phyloP scores from a whole-genome alignment of 2,329 filamentous ascomycete genomes.

The Colletotrichum lupini region DNA sequence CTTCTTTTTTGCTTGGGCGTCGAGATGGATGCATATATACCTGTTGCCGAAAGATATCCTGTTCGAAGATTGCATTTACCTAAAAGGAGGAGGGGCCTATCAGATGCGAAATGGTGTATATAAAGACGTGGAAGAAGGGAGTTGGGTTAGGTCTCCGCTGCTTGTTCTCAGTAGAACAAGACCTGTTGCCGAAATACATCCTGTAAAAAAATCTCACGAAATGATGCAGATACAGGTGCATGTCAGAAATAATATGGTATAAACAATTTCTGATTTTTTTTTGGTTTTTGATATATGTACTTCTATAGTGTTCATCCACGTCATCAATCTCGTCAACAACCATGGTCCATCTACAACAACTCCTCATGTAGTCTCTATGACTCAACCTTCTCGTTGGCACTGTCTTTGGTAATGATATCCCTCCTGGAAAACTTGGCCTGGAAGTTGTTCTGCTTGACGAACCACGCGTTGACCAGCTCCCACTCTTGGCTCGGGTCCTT shows the following conservation, averaged over 20 bases:
- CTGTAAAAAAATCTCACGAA: not conserved
- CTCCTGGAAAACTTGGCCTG: slow-evolving; percentile 56
- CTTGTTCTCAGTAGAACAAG: not conserved
- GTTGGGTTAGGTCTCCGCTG: not conserved
- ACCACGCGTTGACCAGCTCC: slow-evolving; percentile 71
- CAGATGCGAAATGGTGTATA: not conserved
- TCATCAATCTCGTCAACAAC: slow-evolving; percentile 6
- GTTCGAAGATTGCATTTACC: not conserved
- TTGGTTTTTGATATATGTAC: not conserved
- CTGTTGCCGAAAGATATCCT: slow-evolving; percentile 17
- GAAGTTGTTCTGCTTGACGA: slow-evolving; percentile 70
- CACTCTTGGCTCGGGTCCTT: slow-evolving; percentile 66
- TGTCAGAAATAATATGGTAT: not conserved
- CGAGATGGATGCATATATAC: not conserved
- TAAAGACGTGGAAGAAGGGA: not conserved
- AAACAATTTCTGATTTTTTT: not conserved
- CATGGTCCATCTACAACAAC: not conserved
- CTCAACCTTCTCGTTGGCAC: slow-evolving; percentile 4
- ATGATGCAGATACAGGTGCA: not conserved
- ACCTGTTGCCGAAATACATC: not conserved
- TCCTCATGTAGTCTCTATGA: not conserved
- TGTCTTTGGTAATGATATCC: slow-evolving; percentile 52
- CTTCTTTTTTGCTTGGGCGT: too few species aligned
- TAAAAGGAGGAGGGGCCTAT: not conserved
- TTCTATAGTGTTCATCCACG: slow-evolving; percentile 14